Evolutionary conservation across 768 basidiomycete genomes (phyloP), one percentile per base, ranked within the genome.

Genomic region (Hericium rajendrae): DNA sequence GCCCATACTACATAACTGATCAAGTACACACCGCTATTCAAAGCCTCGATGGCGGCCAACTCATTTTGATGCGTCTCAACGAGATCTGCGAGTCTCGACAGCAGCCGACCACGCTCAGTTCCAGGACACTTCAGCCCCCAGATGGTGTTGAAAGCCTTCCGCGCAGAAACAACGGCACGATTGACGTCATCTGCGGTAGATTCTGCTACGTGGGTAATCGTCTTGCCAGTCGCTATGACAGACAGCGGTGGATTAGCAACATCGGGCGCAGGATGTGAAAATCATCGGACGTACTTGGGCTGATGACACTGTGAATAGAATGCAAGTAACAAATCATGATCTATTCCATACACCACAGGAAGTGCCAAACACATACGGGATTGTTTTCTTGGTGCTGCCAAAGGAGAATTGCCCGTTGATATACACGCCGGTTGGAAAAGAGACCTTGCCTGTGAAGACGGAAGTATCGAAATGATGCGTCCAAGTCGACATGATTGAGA

Each of bases 131-230:
- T 82, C 57, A 83, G 69, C 38, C 88, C 88, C 88, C 91, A 91
- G 40, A 70, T 67, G 8, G 79, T 82, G 16, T 86, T 79, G 69
- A 77, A 81, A 0, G 83, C 80, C 65, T 76, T 79, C 58, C 81
- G 76, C 0, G 88, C 88, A 41, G 78, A 84, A 4, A 74, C 71
- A 57, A 92, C 91, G 0, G 91, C 91, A 49, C 68, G 64, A 68
- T 94, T 87, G 60, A 95, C 82, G 66, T 94, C 92, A 60, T 81
- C 77, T 9, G 76, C 57, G 2, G 81, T 81, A 32, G 77, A 90
- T 66, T 80, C 81, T 0, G 80, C 69, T 59, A 91, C 71, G 41
- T 74, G 58, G 1, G 81, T 80, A 66, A 84, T 76, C 51, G 79
- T 61, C 66, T 87, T 77, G 46, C 88, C 91, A 18, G 69, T 32